Conservation (phyloP, 208 protist genomes). For the Acanthamoeba castellanii region DNA sequence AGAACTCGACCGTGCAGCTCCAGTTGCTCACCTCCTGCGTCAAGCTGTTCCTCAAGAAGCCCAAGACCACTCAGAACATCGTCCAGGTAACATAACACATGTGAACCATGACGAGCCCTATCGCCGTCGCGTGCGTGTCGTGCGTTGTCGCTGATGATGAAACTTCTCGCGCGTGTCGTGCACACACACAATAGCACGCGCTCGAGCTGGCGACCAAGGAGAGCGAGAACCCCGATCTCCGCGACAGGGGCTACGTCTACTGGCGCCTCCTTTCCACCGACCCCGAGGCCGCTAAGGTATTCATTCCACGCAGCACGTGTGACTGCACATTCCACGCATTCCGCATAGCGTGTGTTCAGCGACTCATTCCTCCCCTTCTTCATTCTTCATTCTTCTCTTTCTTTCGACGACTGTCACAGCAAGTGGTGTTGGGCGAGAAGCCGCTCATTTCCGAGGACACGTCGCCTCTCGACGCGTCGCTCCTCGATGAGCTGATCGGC, state of each 20-base stretch:
- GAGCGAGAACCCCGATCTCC: conserved; percentile 97
- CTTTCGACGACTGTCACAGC: not conserved
- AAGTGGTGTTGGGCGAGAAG: conserved; percentile 94
- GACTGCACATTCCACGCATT: not conserved
- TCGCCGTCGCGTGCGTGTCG: too few species aligned
- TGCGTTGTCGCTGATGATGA: not conserved
- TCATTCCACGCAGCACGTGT: not conserved
- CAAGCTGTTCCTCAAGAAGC: conserved; percentile 98
- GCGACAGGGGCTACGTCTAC: conserved; percentile 99
- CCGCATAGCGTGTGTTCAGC: not conserved
- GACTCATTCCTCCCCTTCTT: not conserved
- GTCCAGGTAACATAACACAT: conserved; percentile 85
- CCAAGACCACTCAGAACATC: conserved; percentile 90
- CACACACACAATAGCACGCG: conserved; percentile 75
- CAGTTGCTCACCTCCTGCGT: conserved; percentile 97
- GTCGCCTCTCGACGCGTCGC: conserved; percentile 94
- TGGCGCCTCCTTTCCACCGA: conserved; percentile 99
- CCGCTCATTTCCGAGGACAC: conserved; percentile 95
- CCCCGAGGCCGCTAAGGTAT: conserved; percentile 95
- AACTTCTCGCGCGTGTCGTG: not conserved
- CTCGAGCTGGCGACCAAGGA: conserved; percentile 92
- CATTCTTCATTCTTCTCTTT: conserved; percentile 43
- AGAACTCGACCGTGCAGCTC: conserved; percentile 93
- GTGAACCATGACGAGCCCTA: not conserved
- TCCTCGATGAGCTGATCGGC: conserved; percentile 93